Conservation (phyloP, 2,329 filamentous ascomycete genomes). For the Penicillium sp. region DNA sequence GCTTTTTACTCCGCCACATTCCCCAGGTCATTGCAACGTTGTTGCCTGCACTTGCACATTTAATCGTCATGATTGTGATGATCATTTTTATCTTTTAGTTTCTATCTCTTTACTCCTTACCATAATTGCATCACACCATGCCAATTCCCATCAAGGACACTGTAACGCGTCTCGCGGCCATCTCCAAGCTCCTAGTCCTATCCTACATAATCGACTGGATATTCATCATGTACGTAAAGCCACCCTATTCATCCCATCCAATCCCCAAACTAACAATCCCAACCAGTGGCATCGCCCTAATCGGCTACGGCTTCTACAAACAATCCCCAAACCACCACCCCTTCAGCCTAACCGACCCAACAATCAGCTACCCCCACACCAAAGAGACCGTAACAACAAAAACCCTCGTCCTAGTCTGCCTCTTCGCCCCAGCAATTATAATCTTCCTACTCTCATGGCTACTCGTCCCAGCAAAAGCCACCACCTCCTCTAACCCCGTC, state of each 20-base stretch:
- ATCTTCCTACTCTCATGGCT: constrained; percentile 67
- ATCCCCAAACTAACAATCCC: background rate
- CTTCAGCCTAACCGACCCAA: constrained; percentile 70
- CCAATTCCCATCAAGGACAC: constrained; percentile 1
- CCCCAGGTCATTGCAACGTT: too few relatives aligned
- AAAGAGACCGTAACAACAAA: constrained; percentile 70
- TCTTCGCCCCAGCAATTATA: constrained; percentile 65
- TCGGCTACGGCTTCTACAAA: constrained; percentile 60
- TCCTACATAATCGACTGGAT: constrained; percentile 77
- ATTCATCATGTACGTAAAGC: constrained; percentile 53
- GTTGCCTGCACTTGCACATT: too few relatives aligned
- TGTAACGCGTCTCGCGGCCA: background rate
- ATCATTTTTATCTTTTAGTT: too few relatives aligned
- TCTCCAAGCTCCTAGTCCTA: constrained; percentile 55
- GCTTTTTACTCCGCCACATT: background rate
- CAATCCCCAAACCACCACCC: constrained; percentile 66
- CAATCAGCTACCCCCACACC: constrained; percentile 76
- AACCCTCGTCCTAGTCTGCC: constrained; percentile 63
- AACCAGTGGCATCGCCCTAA: constrained; percentile 54
- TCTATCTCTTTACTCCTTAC: background rate
- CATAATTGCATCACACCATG: background rate
- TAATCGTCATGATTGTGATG: too few relatives aligned
- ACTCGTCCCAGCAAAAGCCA: constrained; percentile 70
- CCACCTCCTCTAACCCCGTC: constrained; percentile 23
- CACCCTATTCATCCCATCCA: background rate